Conservation (phyloP, 176 grass and related monocot species). For the Triticum urartu region DNA sequence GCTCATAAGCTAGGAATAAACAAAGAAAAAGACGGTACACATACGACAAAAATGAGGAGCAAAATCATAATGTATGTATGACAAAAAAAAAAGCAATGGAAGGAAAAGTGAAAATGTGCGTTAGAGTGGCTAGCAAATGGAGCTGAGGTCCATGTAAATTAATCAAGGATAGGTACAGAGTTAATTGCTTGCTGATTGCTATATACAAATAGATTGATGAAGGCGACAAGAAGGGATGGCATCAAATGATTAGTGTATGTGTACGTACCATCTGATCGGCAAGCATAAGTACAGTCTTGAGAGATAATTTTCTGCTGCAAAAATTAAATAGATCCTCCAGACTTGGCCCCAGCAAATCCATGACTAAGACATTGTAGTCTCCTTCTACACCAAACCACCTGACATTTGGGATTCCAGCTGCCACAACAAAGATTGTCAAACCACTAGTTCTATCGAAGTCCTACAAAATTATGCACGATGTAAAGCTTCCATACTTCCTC, state of each 20-base stretch:
- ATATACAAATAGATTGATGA: background rate
- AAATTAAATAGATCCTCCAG: slow-evolving; percentile 99
- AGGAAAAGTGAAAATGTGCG: background rate
- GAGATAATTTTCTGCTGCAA: slow-evolving; percentile 92
- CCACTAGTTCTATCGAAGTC: background rate
- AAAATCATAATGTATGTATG: background rate
- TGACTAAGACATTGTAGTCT: slow-evolving; percentile 97
- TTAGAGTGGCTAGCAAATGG: background rate
- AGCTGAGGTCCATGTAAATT: background rate
- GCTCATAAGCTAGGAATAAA: background rate
- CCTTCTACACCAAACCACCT: slow-evolving; percentile 98
- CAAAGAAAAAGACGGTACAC: background rate
- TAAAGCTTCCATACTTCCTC: slow-evolving; percentile 75
- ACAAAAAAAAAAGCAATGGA: background rate
- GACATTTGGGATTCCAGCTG: slow-evolving; percentile 91
- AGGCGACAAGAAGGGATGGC: background rate
- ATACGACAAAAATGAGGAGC: background rate
- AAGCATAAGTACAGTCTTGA: slow-evolving; percentile 99
- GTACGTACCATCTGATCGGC: slow-evolving; percentile 96
- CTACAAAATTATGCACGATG: slow-evolving; percentile 11
- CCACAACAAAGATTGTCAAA: slow-evolving; percentile 46
- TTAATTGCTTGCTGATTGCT: background rate
- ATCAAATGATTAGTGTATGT: background rate
- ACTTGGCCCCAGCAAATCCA: slow-evolving; percentile 94
- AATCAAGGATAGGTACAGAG: background rate